Base-by-base conservation (phyloP, 768 basidiomycete species). In the Podaxis sp. region DNA sequence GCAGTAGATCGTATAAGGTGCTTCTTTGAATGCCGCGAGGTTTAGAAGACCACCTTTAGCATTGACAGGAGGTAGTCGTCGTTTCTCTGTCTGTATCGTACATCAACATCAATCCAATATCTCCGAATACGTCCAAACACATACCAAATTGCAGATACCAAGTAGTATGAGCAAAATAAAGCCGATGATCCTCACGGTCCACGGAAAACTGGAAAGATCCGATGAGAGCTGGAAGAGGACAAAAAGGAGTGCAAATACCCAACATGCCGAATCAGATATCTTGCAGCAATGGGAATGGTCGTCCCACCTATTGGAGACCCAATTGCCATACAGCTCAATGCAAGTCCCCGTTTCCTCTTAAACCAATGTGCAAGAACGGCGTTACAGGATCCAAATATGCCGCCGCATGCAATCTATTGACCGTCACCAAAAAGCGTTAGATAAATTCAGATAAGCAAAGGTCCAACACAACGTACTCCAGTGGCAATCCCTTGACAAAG, bases 351-450 rank as follows among this genome's bases (percentile, higher is more conserved):
- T 40, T 79, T 77, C 56, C 77, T 82, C 63, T 84, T 81, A 76
- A 91, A 92, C 90, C 89, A 93, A 69, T 91, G 90, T 1, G 87
- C 81, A 2, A 89, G 70, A 25, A 88, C 75, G 1, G 83, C 83
- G 2, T 84, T 72, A 2, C 84, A 80, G 0, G 87, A 86, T 2
- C 86, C 84, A 52, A 88, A 90, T 11, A 90, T 76, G 7, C 85
- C 72, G 1, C 90, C 90, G 27, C 76, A 76, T 11, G 79, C 79
- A 5, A 80, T 59, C 81, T 81, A 56, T 55, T 9, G 11, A 41
- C 40, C 12, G 17, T 41, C 29, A 33, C 1, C 8, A 33, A 33
- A 9, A 33, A 33, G 8, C 8, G 29, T 33, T 33, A 9, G 29
- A 9, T 9, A 9, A 33, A 33, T 9, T 33, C 8, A 33, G 29